Percentiles rank a stretch among this genome's conserved stretches.
Evolutionary conservation across 2,329 filamentous ascomycete genomes (phyloP).

Genomic region (Colletotrichum melonis): DNA sequence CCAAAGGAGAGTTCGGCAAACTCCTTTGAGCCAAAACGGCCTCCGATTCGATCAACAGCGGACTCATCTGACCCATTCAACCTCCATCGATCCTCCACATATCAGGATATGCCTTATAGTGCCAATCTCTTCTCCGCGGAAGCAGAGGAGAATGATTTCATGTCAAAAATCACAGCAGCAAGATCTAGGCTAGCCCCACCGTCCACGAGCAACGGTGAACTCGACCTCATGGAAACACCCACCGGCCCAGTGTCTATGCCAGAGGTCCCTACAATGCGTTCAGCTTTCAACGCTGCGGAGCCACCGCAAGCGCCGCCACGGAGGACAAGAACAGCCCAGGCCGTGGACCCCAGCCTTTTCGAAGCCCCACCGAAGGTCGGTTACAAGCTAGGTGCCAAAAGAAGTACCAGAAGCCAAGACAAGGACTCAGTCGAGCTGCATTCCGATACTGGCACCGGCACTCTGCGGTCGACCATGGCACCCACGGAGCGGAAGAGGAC

Average conservation of each 20-base stretch:
- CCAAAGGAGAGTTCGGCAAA: conserved; percentile 50
- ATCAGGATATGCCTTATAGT: conserved; percentile 52
- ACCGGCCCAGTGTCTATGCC: conserved; percentile 56
- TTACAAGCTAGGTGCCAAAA: conserved; percentile 62
- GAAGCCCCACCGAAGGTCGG: conserved; percentile 75
- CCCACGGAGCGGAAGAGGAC: conserved; percentile 84
- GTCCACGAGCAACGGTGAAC: conserved; percentile 50
- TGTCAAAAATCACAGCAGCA: conserved; percentile 65
- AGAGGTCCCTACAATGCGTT: conserved; percentile 49
- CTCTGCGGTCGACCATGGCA: conserved; percentile 54
- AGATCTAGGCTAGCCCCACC: conserved; percentile 57
- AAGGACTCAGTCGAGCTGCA: conserved; percentile 52
- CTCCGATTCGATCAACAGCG: conserved; percentile 50
- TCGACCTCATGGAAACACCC: conserved; percentile 74
- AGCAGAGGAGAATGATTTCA: conserved; percentile 63
- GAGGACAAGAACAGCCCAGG: conserved; percentile 65
- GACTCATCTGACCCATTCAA: conserved; percentile 64
- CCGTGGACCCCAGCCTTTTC: conserved; percentile 59
- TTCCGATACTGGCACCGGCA: conserved; percentile 50
- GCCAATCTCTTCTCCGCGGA: conserved; percentile 55
- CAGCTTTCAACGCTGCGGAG: conserved; percentile 48
- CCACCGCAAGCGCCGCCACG: conserved; percentile 64
- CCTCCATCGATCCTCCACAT: conserved; percentile 52
- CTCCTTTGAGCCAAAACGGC: conserved; percentile 56
- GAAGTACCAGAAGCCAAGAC: conserved; percentile 50